Base-by-base conservation (phyloP, 495 filamentous ascomycete species). In the Bathelium albidoporum region DNA sequence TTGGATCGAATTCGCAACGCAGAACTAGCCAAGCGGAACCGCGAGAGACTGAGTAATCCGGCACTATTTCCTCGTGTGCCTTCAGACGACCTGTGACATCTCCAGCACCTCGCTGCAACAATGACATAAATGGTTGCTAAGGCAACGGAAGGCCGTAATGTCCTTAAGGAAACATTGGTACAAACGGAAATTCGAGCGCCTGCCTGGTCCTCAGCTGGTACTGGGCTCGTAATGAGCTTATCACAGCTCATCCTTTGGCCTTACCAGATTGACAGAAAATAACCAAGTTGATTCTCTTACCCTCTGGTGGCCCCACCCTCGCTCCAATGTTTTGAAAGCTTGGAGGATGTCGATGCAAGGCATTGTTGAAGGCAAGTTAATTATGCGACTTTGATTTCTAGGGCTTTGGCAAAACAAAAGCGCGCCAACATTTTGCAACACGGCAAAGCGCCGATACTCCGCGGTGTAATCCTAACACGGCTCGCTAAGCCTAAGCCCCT, bases 1-100 rank as follows among this genome's bases (percentile, higher is more conserved):
- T 70, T 95, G 59, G 86, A 90, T 68, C 85, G 85, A 62, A 85
- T 90, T 71, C 83, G 88, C 59, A 89, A 89, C 72, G 82, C 82
- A 16, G 91, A 96, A 72, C 81, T 88, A 58, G 86, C 90, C 31
- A 93, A 86, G 72, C 81, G 89, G 32, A 95, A 93, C 71, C 82
- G 86, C 29, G 89, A 96, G 70, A 82, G 91, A 29, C 68, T 97
- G 68, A 87, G 82, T 69, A 89, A 89, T 69, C 89, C 91, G 18
- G 83, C 80, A 32, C 76, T 83, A 20, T 96, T 96, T 63, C 93
- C 93, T 7, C 87, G 88, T 61, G 93, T 94, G 24, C 93, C 93
- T 18, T 87, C 82, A 59, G 79, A 81, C 28, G 78, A 85, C 18
- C 80, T 85, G n/a, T 86, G 68, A 80, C 20, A 55, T 55, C 7